phyloP scores from a whole-genome alignment of 2,329 filamentous ascomycete species.

The Chaetomium sp. region DNA sequence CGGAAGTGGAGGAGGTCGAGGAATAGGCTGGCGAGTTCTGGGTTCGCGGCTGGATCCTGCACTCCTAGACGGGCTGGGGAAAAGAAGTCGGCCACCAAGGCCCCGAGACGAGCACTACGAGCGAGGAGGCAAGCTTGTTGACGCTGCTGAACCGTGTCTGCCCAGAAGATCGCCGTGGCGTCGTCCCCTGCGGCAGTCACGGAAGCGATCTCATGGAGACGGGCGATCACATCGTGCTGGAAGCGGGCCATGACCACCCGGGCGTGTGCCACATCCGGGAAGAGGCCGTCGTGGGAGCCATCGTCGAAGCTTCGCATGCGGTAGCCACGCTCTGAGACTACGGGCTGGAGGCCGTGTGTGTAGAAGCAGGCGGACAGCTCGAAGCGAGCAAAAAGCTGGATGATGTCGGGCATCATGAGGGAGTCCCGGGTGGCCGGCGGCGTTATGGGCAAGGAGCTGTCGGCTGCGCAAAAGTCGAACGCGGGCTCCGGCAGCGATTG shows the following conservation, averaged over 20 bases:
- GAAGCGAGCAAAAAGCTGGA: constrained; percentile 24
- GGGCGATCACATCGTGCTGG: constrained; percentile 20
- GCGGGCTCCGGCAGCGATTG: constrained; percentile 19
- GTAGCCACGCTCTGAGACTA: constrained; percentile 21
- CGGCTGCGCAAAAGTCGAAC: constrained; percentile 18
- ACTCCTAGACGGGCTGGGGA: constrained; percentile 8
- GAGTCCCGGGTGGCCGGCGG: neutral
- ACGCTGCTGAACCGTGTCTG: constrained; percentile 18
- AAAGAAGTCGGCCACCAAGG: constrained; percentile 17
- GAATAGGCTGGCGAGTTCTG: constrained; percentile 14
- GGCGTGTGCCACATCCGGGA: constrained; percentile 11
- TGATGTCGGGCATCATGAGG: constrained; percentile 22
- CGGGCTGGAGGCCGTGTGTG: constrained; percentile 21
- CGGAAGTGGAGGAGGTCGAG: constrained; percentile 21
- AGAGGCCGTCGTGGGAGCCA: constrained; percentile 8
- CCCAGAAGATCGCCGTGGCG: constrained; percentile 16
- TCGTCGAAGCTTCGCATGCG: constrained; percentile 15
- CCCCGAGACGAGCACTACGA: constrained; percentile 16
- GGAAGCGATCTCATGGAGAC: constrained; percentile 17
- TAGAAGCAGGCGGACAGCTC: constrained; percentile 24
- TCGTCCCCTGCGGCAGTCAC: neutral
- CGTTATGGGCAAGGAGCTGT: constrained; percentile 7
- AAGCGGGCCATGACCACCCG: constrained; percentile 17
- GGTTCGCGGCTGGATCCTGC: constrained; percentile 8
- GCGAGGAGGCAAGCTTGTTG: constrained; percentile 18